Evolutionary conservation across 1,284 basidiomycete genomes (phyloP).

Genomic region (Exobasidium cylindrosporum): DNA sequence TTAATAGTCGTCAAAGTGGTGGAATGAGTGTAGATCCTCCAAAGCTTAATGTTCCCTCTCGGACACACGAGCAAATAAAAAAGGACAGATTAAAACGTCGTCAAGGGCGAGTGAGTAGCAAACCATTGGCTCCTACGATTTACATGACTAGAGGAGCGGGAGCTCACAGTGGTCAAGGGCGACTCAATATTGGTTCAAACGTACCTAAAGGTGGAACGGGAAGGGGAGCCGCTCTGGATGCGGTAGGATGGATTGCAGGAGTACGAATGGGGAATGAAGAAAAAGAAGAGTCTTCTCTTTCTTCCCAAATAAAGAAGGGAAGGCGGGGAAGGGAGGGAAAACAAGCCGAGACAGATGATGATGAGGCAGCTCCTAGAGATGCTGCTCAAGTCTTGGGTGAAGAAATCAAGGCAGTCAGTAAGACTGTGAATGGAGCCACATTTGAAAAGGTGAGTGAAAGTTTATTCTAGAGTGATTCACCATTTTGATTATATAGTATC

Average conservation of each 20-base stretch:
- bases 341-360: neutral
- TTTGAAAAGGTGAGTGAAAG: too few species aligned
- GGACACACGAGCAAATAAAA: neutral
- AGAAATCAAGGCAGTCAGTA: constrained; percentile 33
- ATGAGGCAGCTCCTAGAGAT: neutral
- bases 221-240: constrained; percentile 20
- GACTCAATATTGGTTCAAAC: neutral
- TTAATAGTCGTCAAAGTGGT: neutral
- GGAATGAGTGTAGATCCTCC: neutral
- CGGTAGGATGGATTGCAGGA: constrained; percentile 41
- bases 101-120: neutral
- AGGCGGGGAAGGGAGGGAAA: neutral
- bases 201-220: neutral
- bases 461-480: constrained; percentile 19
- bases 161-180: neutral
- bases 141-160: constrained; percentile 17
- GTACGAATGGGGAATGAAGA: constrained; percentile 33
- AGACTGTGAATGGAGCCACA: constrained; percentile 30
- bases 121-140: neutral
- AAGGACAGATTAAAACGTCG: neutral
- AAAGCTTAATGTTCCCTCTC: neutral
- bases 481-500: neutral
- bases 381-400: constrained; percentile 16
- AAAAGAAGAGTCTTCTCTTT: neutral
- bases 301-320: neutral